Percentiles rank a stretch among this genome's conserved stretches.
Conservation (phyloP, 768 basidiomycete species). For the Lyophyllum semitale region DNA sequence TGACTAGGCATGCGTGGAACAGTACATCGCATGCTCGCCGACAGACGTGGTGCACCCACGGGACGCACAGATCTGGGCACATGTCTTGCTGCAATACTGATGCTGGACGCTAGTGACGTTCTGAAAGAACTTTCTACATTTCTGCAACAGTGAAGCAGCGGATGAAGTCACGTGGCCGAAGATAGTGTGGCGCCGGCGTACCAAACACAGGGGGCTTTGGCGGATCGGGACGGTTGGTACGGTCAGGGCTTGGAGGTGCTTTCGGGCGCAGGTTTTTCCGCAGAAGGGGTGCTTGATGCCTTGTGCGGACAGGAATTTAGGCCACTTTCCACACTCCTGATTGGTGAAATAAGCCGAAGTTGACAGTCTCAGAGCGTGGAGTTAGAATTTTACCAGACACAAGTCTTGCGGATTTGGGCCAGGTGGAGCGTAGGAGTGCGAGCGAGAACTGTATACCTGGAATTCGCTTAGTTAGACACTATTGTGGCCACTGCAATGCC, state of each 20-base stretch:
- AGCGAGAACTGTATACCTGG: neutral
- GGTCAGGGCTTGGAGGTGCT: slow-evolving; percentile 1
- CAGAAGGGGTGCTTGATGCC: slow-evolving; percentile 17
- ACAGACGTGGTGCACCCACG: slow-evolving; percentile 1
- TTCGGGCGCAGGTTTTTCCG: slow-evolving; percentile 14
- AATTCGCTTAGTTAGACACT: neutral
- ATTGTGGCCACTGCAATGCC: neutral
- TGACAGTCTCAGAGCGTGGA: neutral
- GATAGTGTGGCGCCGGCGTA: neutral
- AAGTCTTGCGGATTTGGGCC: neutral
- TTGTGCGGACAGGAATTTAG: slow-evolving; percentile 6
- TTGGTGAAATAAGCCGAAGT: neutral
- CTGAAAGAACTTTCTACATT: slow-evolving; percentile 13
- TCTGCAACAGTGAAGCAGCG: neutral
- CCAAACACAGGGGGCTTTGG: slow-evolving; percentile 5
- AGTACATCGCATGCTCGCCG: slow-evolving; percentile 10
- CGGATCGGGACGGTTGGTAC: neutral
- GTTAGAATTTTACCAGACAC: neutral
- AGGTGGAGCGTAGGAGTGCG: neutral
- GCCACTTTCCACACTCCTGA: slow-evolving; percentile 13
- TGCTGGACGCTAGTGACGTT: slow-evolving; percentile 1
- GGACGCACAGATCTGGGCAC: slow-evolving; percentile 9
- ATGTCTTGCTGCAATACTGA: slow-evolving; percentile 15
- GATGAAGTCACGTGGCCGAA: neutral
- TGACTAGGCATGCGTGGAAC: slow-evolving; percentile 4